Evolutionary conservation across 495 filamentous ascomycete genomes (phyloP), one percentile per base, ranked within the genome.

Genomic region (Hypomontagnella monticulosa): DNA sequence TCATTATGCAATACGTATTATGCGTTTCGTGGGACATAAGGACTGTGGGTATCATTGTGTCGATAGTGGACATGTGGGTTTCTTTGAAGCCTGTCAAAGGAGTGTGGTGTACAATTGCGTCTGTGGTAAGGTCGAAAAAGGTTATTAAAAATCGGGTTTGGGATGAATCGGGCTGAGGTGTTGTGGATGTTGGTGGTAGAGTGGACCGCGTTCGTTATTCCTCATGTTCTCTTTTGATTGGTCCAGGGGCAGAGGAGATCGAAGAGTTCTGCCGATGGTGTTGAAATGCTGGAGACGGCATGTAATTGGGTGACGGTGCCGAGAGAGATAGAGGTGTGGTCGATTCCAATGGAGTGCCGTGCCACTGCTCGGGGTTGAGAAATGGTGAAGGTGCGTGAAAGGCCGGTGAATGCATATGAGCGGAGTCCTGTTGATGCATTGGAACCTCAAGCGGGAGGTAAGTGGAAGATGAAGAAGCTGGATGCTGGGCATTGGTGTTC

Each of bases 91-190:
- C 78, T 72, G 74, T 73, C 66, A 62, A 81, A 81, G 79, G 78
- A 81, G 67, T 65, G 79, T 76, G 71, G 70, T 77, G 66, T 79
- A 74, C 79, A 79, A 74, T 78, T 73, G 81, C 81, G 81, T 80
- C 78, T 81, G 80, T 77, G 74, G 75, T 65, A 71, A 73, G 36
- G 63, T 54, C 41, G 54, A 63, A 60, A 71, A 70, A 51, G 57
- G 51, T 18, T 57, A 69, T 70, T 64, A 65, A 71, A 71, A 66
- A 15, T 27, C 20, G 33, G 47, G 36, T 43, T 43, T 19, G 47
- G 43, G 59, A 55, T 23, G 43, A 69, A 61, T 47, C 61, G 55
- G 66, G 61, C 36, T 49, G 43, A 37, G 54, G 43, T 41, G 19
- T 36, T 58, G 61, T 19, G 15, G 42, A 32, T 40, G 36, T n/a